Percentiles rank a stretch among this genome's conserved stretches.
Evolutionary conservation across 1,139 yeast genomes (phyloP).

Genomic region (Scheffersomyces insectosa): DNA sequence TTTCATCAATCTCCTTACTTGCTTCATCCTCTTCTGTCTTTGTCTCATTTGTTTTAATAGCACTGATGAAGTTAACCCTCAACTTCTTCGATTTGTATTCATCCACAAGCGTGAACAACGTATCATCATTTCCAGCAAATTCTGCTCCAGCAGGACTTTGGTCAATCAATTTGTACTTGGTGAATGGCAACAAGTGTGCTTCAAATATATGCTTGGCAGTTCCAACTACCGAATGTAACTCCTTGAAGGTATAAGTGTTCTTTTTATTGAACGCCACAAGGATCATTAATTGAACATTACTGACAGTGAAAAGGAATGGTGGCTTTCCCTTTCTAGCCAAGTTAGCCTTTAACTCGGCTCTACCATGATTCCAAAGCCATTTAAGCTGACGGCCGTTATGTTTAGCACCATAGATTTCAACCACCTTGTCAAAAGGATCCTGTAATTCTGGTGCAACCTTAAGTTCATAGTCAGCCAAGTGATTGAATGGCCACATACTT

Average conservation of each 20-base stretch:
- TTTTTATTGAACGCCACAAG: slow-evolving; percentile 74
- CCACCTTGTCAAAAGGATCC: slow-evolving; percentile 66
- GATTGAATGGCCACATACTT: slow-evolving; percentile 83
- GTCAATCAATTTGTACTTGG: slow-evolving; percentile 72
- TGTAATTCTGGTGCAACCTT: slow-evolving; percentile 55
- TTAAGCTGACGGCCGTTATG: slow-evolving; percentile 88
- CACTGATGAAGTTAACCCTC: slow-evolving; percentile 81
- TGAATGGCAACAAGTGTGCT: slow-evolving; percentile 74
- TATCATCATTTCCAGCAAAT: slow-evolving; percentile 47
- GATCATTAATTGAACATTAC: slow-evolving; percentile 85
- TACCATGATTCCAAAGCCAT: slow-evolving; percentile 96
- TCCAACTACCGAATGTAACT: slow-evolving; percentile 68
- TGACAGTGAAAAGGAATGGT: slow-evolving; percentile 78
- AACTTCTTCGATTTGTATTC: slow-evolving; percentile 86
- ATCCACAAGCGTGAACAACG: slow-evolving; percentile 68
- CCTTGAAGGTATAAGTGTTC: slow-evolving; percentile 58
- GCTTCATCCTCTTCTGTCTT: slow-evolving; percentile 81
- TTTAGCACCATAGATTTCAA: slow-evolving; percentile 66
- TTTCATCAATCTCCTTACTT: slow-evolving; percentile 81
- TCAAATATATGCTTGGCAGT: slow-evolving; percentile 66
- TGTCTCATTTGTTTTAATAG: slow-evolving; percentile 70
- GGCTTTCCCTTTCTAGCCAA: slow-evolving; percentile 80
- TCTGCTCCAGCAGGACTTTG: slow-evolving; percentile 62
- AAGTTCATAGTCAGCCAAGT: slow-evolving; percentile 43
- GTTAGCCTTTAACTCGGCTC: slow-evolving; percentile 91